These are phyloP conservation scores for Eutrema yunnanense DNA, from an alignment of 345 rosid genomes.

Conservation along the genomic window DNA sequence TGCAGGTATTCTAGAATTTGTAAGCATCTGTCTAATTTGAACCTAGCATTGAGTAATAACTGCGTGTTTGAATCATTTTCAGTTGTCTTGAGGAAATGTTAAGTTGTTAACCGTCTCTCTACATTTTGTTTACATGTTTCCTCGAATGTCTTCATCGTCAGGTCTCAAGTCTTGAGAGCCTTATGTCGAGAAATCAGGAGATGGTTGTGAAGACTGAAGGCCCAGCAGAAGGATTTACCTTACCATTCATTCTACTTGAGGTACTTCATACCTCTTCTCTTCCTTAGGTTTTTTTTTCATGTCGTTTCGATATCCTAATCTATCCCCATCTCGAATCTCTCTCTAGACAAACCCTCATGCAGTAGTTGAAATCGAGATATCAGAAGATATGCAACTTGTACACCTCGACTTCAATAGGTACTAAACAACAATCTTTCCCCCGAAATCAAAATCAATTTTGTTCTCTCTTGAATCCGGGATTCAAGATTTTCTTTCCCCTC, in stretches of 20 bases:
- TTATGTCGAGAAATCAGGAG: constrained; percentile 32
- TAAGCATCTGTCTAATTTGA: background rate
- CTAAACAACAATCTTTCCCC: background rate
- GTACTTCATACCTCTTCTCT: constrained; percentile 9
- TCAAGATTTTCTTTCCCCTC: background rate
- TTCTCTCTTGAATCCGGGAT: background rate
- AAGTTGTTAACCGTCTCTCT: background rate
- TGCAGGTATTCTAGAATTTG: background rate
- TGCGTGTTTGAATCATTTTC: background rate
- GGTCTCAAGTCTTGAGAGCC: constrained; percentile 38
- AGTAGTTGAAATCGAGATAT: constrained; percentile 49
- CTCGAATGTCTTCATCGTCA: background rate
- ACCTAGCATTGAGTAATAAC: background rate
- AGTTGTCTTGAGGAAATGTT: background rate
- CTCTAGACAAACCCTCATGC: constrained; percentile 42
- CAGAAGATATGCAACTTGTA: constrained; percentile 47
- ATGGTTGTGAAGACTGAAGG: constrained; percentile 23
- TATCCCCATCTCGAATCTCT: background rate
- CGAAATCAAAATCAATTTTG: background rate
- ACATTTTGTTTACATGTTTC: background rate
- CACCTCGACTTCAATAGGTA: constrained; percentile 52
- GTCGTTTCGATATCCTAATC: background rate
- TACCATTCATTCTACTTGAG: constrained; percentile 44
- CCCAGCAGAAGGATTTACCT: constrained; percentile 35
- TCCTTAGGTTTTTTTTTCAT: background rate